Evolutionary conservation across 306 rosid genomes (phyloP), one percentile per base, ranked within the genome.

Genomic region (Erythrophleum fordii): DNA sequence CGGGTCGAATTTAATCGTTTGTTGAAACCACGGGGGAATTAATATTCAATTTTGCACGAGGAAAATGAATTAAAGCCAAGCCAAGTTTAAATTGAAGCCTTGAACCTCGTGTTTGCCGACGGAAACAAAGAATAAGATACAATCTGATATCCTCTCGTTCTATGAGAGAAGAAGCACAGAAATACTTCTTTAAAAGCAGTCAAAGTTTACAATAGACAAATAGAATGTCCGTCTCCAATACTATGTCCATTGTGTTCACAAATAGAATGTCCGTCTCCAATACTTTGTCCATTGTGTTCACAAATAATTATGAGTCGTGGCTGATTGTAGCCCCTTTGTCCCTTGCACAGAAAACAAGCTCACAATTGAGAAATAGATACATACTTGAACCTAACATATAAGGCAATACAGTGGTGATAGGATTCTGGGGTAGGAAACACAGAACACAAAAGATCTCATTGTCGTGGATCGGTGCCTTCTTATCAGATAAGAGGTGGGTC

Each of bases 121-220:
- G 49, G 41, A 45, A 60, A 31, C n/a, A 31, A 13, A 42, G 5
- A 53, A 41, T 18, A 20, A 69, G 46, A 35, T 39, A 35, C 52
- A 60, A 11, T 8, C 11, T 17, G 55, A 66, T 77, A 46, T 48
- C 17, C 22, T 55, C 22, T 13, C 25, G 17, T 28, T 22, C 35
- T 8, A 1, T 31, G 34, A 31, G 34, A 31, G 34, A 31, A 1
- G 34, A 1, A 4, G 5, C 48, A 44, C 2, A 44, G 48, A 14
- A 12, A 52, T 7, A 17, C 11, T 13, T 46, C 4, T 46, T 12
- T 0, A 16, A 49, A 6, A 16, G 42, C 39, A 31, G 77, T 83
- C 77, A 79, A 79, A 74, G 55, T 75, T 75, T 68, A 39, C 78
- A 3, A 71, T 75, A 6, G 4, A 71, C 34, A n/a, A 45, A 34